Evolutionary conservation across 352 stramenopile genomes (phyloP).

Genomic region (Globisporangium nunn): DNA sequence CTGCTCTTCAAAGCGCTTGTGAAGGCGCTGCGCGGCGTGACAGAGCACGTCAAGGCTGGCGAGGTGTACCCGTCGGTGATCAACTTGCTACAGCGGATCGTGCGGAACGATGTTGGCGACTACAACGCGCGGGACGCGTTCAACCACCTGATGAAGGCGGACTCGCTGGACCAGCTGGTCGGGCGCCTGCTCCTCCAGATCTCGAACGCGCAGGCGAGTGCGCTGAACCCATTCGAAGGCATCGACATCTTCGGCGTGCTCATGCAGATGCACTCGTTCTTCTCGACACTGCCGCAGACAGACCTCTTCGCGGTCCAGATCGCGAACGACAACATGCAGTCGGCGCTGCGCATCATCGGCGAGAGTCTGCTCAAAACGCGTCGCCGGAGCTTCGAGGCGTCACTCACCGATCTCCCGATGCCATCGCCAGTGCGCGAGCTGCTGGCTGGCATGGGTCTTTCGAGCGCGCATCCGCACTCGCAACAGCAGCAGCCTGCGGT

Average conservation of each 20-base stretch:
- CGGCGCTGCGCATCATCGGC: conserved; percentile 58
- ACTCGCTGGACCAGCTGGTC: conserved; percentile 75
- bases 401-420: conserved; percentile 50
- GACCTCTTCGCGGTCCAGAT: conserved; percentile 67
- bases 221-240: conserved; percentile 59
- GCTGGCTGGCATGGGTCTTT: conserved; percentile 32
- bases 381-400: conserved; percentile 40
- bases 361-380: conserved; percentile 52
- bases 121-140: conserved; percentile 68
- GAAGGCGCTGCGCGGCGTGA: conserved; percentile 48
- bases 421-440: conserved; percentile 46
- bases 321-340: conserved; percentile 71
- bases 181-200: conserved; percentile 67
- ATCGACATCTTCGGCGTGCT: conserved; percentile 79
- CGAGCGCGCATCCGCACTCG: conserved; percentile 9
- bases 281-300: conserved; percentile 56
- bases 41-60: conserved; percentile 48
- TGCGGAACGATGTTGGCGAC: conserved; percentile 72
- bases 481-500: conserved; percentile 4
- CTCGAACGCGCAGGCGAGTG: conserved; percentile 43
- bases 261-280: conserved; percentile 86
- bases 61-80: conserved; percentile 76
- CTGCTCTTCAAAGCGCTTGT: conserved; percentile 69
- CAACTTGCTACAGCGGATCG: conserved; percentile 71
- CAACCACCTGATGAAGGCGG: conserved; percentile 67